phyloP scores from a whole-genome alignment of 257 asterid species.

The Coffea eugenioides region DNA sequence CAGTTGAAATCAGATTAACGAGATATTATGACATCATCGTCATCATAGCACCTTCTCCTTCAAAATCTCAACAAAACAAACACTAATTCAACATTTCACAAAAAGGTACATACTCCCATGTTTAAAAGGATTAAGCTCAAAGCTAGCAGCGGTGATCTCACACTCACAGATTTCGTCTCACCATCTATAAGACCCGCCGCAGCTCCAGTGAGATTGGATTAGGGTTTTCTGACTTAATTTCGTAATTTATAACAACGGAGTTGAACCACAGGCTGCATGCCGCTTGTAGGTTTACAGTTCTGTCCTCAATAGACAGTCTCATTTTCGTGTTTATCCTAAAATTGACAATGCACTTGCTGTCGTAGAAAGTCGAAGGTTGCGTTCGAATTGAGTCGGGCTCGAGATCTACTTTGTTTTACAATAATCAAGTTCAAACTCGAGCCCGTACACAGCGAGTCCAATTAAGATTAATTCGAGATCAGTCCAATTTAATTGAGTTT shows the following conservation, averaged over 20 bases:
- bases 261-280: not conserved
- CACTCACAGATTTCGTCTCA: not conserved
- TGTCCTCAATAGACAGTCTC: not conserved
- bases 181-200: not conserved
- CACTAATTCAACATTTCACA: not conserved
- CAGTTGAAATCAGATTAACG: slow-evolving; percentile 38
- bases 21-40: slow-evolving; percentile 18
- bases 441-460: too few relatives aligned
- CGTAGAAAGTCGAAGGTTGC: too few relatives aligned
- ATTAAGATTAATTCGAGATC: too few relatives aligned
- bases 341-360: too few relatives aligned
- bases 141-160: not conserved
- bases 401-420: too few relatives aligned
- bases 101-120: not conserved
- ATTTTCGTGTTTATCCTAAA: too few relatives aligned
- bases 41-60: slow-evolving; percentile 33
- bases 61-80: not conserved
- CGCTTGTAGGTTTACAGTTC: not conserved
- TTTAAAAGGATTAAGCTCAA: not conserved
- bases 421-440: too few relatives aligned
- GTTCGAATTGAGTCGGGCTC: too few relatives aligned
- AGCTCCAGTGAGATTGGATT: not conserved
- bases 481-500: too few relatives aligned
- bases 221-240: too few relatives aligned
- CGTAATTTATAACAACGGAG: not conserved